Base-by-base conservation (phyloP, 1,284 basidiomycete species). In the Vanrija sp. region DNA sequence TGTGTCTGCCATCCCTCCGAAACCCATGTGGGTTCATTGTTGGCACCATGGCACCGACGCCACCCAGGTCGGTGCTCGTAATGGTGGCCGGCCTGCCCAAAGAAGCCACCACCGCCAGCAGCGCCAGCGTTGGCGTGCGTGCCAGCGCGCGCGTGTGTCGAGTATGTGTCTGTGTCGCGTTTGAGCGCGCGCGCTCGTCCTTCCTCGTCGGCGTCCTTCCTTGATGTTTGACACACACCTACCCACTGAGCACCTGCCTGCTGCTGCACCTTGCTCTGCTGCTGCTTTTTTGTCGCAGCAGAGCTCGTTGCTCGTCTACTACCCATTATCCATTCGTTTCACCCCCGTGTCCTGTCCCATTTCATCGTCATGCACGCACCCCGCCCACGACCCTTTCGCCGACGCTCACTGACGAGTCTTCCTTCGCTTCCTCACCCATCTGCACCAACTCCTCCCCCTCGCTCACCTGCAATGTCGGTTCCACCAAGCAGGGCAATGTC, bases 371-470 rank as follows among this genome's bases (percentile, higher is more conserved):
- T 34, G 34, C 34, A 34, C 34, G 34, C 34, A 34, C 34, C 34
- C 3, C 34, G 10, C 34, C 34, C 34, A 34, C 34, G 34, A 34
- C 34, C 34, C 34, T 34, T 34, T 34, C 34, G 34, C 34, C 34
- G 48, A 29, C 53, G 53, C 68, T 67, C 56, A 67, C 65, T 51
- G 38, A 50, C 54, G 52, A 72, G 70, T 58, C 61, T 69, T 50
- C 66, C 69, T 42, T 62, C 65, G 21, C 57, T 65, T 8, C 63
- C 65, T 15, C 64, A 65, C 43, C 54, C 29, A 55, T 67, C 50
- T 46, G 53, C 28, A 49, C 51, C 43, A 16, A 47, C 29, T 18
- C 55, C 42, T 46, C 51, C 42, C 48, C 66, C 5, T 9, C 29
- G 43, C 5, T 49, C 42, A 18, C 40, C 43, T 28, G 21, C 47